Evolutionary conservation across 306 rosid species (phyloP), one percentile per base, ranked within the genome.

Genomic region (Clitoria ternatea): DNA sequence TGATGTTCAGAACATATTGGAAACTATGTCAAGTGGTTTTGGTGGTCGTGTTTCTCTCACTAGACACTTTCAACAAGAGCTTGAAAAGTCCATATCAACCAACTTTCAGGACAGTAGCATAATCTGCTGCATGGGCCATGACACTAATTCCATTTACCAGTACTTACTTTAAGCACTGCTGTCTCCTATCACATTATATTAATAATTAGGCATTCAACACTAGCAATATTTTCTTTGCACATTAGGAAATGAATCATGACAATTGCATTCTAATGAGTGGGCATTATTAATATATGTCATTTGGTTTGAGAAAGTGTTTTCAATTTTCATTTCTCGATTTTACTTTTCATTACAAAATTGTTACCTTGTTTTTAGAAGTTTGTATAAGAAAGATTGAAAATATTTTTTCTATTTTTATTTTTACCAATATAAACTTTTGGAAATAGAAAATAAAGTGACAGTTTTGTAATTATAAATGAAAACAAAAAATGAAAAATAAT

Each of bases 101-200:
- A 48, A 66, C 33, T 66, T 66, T 33, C 72, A 48, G 47, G 72
- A 66, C 61, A 66, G 48, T 3, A 66, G 72, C 60, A 66, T 66
- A 30, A 66, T 66, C 35, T 66, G 47, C 47, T 48, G 72, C 72
- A 66, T 48, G 47, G 72, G 20, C 18, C 61, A 17, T 15, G 49
- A 26, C 32, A 47, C 61, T 3, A 36, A 33, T 10, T 67, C 73
- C 24, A 33, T 67, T 49, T 67, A 49, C 61, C 61, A 67, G 48
- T 33, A 67, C 27, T 7, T 49, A 33, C 61, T 17, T 33, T 19
- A 67, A 33, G 47, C 47, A 20, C 48, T 67, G 1, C 9, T 30
- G 1, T 47, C 61, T 67, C 49, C 49, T 33, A 11, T n/a, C 20
- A 32, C 47, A 17, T 45, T 66, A 30, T 48, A 47, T 30, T 3